Percentiles rank a stretch among this genome's conserved stretches.
phyloP scores from a whole-genome alignment of 768 basidiomycete genomes.

The Lentinula sp. region DNA sequence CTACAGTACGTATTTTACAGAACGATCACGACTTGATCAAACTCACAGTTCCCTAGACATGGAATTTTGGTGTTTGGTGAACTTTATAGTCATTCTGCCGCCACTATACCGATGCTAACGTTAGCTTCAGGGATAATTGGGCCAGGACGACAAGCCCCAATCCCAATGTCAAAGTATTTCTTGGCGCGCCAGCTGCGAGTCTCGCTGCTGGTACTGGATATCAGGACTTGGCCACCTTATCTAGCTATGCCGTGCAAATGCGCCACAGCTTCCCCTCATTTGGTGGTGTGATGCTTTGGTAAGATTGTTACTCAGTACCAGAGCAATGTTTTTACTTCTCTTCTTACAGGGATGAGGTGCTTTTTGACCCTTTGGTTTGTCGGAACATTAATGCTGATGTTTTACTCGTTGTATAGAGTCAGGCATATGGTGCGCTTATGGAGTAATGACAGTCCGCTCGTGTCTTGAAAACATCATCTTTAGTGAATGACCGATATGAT shows the following conservation, averaged over 20 bases:
- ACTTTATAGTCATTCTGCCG: neutral
- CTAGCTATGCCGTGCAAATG: slow-evolving; percentile 40
- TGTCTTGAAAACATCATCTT: neutral
- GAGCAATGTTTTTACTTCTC: slow-evolving; percentile 9
- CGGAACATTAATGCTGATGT: neutral
- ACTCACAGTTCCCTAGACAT: slow-evolving; percentile 32
- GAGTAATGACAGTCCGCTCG: no score
- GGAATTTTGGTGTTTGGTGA: slow-evolving; percentile 58
- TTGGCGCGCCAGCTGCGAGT: slow-evolving; percentile 56
- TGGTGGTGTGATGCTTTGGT: slow-evolving; percentile 58
- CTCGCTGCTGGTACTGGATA: slow-evolving; percentile 57
- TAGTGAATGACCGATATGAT: slow-evolving; percentile 56
- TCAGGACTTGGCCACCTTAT: slow-evolving; percentile 40
- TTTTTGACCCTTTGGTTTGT: neutral
- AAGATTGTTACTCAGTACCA: slow-evolving; percentile 20
- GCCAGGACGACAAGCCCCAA: slow-evolving; percentile 53
- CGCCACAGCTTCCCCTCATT: slow-evolving; percentile 57
- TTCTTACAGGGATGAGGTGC: slow-evolving; percentile 16
- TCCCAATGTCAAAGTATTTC: slow-evolving; percentile 56
- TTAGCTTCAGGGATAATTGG: slow-evolving; percentile 50
- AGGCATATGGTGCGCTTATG: neutral
- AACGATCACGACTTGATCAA: neutral
- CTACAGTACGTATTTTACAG: slow-evolving; percentile 34
- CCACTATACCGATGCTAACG: neutral
- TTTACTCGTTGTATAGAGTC: neutral